Evolutionary conservation across 306 rosid genomes (phyloP).

Genomic region (Glycine latifolia): DNA sequence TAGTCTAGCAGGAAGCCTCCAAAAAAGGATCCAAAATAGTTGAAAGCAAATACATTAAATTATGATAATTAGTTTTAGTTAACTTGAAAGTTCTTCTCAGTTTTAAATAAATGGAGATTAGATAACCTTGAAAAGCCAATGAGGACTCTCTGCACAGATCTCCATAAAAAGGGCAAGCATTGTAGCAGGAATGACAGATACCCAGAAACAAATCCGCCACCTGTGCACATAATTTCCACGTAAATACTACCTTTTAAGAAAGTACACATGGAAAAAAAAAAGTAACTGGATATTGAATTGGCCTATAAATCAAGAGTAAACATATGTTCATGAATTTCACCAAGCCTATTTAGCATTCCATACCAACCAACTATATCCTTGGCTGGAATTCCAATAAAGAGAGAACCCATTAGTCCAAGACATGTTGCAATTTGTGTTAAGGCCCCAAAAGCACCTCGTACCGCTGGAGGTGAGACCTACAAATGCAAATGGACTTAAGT

Average conservation of each 20-base stretch:
- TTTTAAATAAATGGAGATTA: conserved; percentile 35
- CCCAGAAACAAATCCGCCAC: conserved; percentile 94
- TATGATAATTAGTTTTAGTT: conserved; percentile 17
- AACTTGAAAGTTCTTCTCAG: conserved; percentile 23
- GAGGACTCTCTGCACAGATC: conserved; percentile 86
- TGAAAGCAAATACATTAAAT: conserved; percentile 21
- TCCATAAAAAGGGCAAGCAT: conserved; percentile 78
- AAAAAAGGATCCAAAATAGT: conserved; percentile 43
- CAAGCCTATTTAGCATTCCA: conserved; percentile 44
- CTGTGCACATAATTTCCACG: conserved; percentile 54
- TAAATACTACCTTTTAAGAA: conserved; percentile 3
- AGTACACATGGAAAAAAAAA: conserved; percentile 13
- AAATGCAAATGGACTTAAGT: conserved; percentile 39
- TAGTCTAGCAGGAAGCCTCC: conserved; percentile 9
- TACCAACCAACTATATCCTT: conserved; percentile 83
- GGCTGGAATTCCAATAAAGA: conserved; percentile 79
- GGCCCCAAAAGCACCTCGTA: conserved; percentile 83
- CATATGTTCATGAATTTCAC: conserved; percentile 31
- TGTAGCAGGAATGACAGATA: conserved; percentile 69
- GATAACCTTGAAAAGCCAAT: conserved; percentile 88
- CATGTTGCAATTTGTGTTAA: conserved; percentile 88
- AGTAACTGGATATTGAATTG: conserved; percentile 27
- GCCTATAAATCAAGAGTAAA: conserved; percentile 2
- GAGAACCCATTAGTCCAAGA: conserved; percentile 78
- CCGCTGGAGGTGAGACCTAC: conserved; percentile 80